Percentiles rank a stretch among this genome's conserved stretches.
phyloP scores from a whole-genome alignment of 1,139 yeast genomes.

The Diutina rugosa region DNA sequence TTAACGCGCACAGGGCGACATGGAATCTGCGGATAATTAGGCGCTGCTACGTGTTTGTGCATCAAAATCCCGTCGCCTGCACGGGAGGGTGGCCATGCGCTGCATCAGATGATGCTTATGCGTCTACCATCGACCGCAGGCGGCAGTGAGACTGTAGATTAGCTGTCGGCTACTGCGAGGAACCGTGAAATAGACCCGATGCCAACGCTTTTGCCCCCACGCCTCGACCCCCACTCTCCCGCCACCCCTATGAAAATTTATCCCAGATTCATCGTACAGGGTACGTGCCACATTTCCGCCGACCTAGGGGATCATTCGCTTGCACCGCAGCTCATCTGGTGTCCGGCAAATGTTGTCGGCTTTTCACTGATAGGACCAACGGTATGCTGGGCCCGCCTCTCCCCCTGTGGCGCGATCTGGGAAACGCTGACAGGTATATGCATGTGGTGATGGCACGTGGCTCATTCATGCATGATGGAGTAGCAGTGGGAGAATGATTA shows the following conservation, averaged over 20 bases:
- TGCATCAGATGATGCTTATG: background rate
- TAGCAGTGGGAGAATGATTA: background rate
- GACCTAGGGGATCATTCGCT: background rate
- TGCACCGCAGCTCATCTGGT: background rate
- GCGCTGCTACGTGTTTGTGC: no score
- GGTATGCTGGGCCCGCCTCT: background rate
- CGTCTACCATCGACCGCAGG: background rate
- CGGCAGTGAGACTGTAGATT: background rate
- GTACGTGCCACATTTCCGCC: no score
- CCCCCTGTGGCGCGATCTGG: background rate
- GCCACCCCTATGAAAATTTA: background rate
- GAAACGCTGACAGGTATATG: background rate
- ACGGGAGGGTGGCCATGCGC: background rate
- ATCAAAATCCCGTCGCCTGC: no score
- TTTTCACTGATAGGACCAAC: no score
- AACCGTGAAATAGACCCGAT: background rate
- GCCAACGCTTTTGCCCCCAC: background rate
- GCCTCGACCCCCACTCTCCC: background rate
- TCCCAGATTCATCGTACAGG: no score
- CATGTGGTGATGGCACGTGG: background rate
- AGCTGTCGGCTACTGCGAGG: background rate
- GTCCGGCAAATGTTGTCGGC: background rate
- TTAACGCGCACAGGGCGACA: background rate
- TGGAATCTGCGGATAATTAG: background rate
- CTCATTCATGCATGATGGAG: background rate